Evolutionary conservation across 2,329 filamentous ascomycete species (phyloP).

Genomic region (Colletotrichum orchidophilum): DNA sequence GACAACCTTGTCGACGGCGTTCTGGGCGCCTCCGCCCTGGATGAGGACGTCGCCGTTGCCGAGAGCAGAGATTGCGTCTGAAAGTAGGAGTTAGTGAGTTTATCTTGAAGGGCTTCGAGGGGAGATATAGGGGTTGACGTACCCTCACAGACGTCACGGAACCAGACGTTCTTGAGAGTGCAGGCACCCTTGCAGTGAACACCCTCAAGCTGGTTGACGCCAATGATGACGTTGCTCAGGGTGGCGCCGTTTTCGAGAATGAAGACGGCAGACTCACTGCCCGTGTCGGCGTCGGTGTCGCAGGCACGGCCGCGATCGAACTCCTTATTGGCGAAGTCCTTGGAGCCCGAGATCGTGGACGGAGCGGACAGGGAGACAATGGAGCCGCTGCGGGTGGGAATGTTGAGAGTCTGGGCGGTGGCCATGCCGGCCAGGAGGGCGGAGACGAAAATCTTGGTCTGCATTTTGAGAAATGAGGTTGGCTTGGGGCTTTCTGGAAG

Average conservation of each 20-base stretch:
- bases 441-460: constrained; percentile 25
- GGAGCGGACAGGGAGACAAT: constrained; percentile 36
- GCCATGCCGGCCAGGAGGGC: constrained; percentile 25
- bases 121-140: neutral
- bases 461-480: constrained; percentile 10
- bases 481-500: neutral
- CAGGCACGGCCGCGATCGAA: constrained; percentile 36
- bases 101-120: too few species aligned
- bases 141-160: constrained; percentile 50
- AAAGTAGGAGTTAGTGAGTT: neutral
- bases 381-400: constrained; percentile 36
- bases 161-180: constrained; percentile 50
- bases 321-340: constrained; percentile 36
- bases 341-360: constrained; percentile 33
- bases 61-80: constrained; percentile 31
- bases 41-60: constrained; percentile 35
- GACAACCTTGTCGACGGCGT: constrained; percentile 44
- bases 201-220: constrained; percentile 58
- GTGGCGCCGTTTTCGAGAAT: constrained; percentile 59
- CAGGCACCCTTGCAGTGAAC: constrained; percentile 61
- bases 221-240: constrained; percentile 63
- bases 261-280: constrained; percentile 55
- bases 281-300: constrained; percentile 35
- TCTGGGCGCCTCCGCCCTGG: constrained; percentile 45
- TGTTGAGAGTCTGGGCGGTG: constrained; percentile 38